Evolutionary conservation across 179 eudicot genomes (phyloP).

Genomic region (Vitellaria paradoxa): DNA sequence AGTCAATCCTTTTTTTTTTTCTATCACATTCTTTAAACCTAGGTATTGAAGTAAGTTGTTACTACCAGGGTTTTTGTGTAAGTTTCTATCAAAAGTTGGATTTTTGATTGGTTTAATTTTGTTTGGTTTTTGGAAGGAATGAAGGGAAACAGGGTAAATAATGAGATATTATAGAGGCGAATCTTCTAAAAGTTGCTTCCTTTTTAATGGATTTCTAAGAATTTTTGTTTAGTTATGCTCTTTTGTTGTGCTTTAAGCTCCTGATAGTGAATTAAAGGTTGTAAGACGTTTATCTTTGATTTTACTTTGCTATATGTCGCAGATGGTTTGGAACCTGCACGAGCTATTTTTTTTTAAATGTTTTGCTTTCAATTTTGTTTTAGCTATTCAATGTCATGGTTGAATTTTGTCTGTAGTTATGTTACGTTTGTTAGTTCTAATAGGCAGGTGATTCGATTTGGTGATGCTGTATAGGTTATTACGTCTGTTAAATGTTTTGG

Average conservation of each 20-base stretch:
- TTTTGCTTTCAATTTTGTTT: neutral
- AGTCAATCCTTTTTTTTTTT: too few relatives aligned
- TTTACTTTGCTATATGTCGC: neutral
- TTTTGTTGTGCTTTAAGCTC: neutral
- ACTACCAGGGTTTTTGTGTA: neutral
- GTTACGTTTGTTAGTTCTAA: too few relatives aligned
- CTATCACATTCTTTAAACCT: neutral
- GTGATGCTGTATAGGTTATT: neutral
- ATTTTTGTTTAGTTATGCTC: neutral
- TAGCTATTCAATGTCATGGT: neutral
- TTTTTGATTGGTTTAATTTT: too few relatives aligned
- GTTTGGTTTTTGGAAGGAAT: neutral
- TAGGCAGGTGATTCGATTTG: too few relatives aligned
- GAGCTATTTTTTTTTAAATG: too few relatives aligned
- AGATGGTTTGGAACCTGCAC: neutral
- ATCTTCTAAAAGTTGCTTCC: neutral
- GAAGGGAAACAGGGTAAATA: neutral
- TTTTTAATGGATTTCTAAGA: neutral
- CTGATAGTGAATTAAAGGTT: neutral
- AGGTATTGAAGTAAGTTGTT: too few relatives aligned
- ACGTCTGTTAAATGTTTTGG: too few relatives aligned
- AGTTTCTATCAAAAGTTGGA: neutral
- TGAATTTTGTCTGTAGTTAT: too few relatives aligned
- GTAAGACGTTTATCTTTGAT: neutral
- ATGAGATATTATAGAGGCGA: neutral